Evolutionary conservation across 768 basidiomycete species (phyloP), one percentile per base, ranked within the genome.

Genomic region (Trametes maxima): DNA sequence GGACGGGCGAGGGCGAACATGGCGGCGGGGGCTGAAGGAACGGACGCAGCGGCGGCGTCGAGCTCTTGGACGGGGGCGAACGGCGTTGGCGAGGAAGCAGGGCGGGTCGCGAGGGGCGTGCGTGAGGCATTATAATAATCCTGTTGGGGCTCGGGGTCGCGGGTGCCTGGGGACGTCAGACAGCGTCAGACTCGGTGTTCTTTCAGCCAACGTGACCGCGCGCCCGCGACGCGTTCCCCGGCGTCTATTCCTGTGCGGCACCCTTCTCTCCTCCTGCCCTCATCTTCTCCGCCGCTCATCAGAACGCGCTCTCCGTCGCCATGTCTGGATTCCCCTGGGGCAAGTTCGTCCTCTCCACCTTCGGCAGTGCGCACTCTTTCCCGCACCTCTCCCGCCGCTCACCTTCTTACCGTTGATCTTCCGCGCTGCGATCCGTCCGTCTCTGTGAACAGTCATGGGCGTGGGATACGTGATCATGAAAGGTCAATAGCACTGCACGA

Each of bases 311-410:
- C 35, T 3, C 39, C 5, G 22, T n/a, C 5, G 25, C 47, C 36
- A 69, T 72, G 70, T 69, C 70, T 14, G 61, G 57, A 47, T 71
- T 75, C 54, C 74, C 74, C n/a, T 74, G 74, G 73, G 37, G 70
- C 25, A 67, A 57, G 19, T 50, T 75, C 54, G 65, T 71, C 33
- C 43, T 72, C 13, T 63, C 62, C 13, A 68, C 63, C 28, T 62
- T 65, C 13, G 74, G 73, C 63, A 63, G 74, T 75, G 65, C 57
- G 74, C 42, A 28, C 40, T n/a, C 28, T 45, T 39, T 19, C 25
- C 4, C 43, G 25, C 36, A n/a, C 44, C 35, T 45, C 50, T 33
- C 45, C n/a, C 46, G 24, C 24, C 25, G 21, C 46, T 48, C 33
- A 57, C 36, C 47, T 13, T 50, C 22, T 39, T 17, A 39, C 36